Evolutionary conservation across 192 early-diverging fungal species (phyloP), one percentile per base, ranked within the genome.

Genomic region (Kickxella alabastrina): DNA sequence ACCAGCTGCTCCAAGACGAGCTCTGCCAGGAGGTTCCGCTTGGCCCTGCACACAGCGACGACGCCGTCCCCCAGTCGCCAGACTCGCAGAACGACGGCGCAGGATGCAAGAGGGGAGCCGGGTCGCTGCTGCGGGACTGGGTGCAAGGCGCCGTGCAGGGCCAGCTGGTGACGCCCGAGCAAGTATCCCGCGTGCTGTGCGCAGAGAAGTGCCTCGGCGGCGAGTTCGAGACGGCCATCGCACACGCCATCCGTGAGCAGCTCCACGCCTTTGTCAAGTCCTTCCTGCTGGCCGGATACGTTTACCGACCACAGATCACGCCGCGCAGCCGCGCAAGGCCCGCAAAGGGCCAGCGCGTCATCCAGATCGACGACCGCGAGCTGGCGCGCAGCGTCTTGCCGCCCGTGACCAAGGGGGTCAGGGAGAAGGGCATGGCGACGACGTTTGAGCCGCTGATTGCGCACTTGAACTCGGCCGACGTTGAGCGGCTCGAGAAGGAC

Each of bases 181-280:
- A 58, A 1, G 95, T 98, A 65, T 89, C 95, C 15, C 87, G 85
- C n/a, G 79, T 83, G 5, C 65, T 95, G 8, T 83, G 83, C 15
- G 59, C 66, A 1, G 95, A 98, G 56, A 61, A 87, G 29, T 84
- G 87, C 0, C 65, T 98, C 14, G 80, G 83, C 25, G 82, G 86
- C 19, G 95, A 95, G 79, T 98, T 98, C 57, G 85, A 88, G 60
- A 91, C 92, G 0, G 89, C 92, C 1, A 90, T 93, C 29, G 87
- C 93, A 2, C 93, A 95, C 63, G 82, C 89, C 3, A 92, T 95
- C n/a, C 80, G 93, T 14, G 95, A 98, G 54, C 95, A 98, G 76
- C 75, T 96, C 7, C 85, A 91, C 52, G 81, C 82, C 4, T 91
- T 85, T 65, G 83, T 80, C 25, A 93, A 93, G 63, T 89, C 91